Base-by-base conservation (phyloP, 2,329 filamentous ascomycete species). In the Tricladium varicosporioides region DNA sequence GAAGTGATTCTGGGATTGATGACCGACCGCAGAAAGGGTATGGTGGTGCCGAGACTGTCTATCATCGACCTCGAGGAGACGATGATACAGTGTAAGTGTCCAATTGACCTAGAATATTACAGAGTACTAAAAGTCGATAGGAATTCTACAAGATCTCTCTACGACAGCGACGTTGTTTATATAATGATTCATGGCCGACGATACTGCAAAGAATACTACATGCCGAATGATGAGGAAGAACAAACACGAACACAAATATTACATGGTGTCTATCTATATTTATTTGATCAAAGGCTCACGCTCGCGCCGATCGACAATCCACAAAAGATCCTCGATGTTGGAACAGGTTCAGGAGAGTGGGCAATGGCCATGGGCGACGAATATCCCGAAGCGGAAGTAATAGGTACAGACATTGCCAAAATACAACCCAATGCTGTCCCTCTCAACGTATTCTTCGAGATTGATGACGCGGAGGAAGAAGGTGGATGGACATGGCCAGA, bases 331-430 rank as follows among this genome's bases (percentile, higher is more conserved):
- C 68, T 78, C 1, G 76, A 78, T 51, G 67, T 78, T 15, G 76
- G 76, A n/a, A 84, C 80, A 5, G 85, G 85, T 14, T 84, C 82
- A 0, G 84, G 84, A 1, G 83, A 84, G 54, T 87, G 84, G 81
- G 77, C 81, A 3, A 83, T 85, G 57, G 81, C 82, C 58, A 80
- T 87, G 73, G 81, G 78, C 64, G 78, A 81, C 50, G 66, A 75
- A 46, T 76, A 71, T 52, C 72, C 75, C 2, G 68, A 75, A 53
- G 69, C 75, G 43, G 74, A 82, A 59, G 77, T 89, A 31, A 78
- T 80, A 49, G 86, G 84, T 4, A 78, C 81, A 11, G 82, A 86
- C 62, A 76, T 86, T 2, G 82, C 80, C 2, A 80, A 81, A 9
- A 82, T 85, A 44, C 82, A 85, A 65, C 80, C 81, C 1, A 75